Conservation (phyloP, 2,329 filamentous ascomycete genomes). For the Talaromyces marneffei region DNA sequence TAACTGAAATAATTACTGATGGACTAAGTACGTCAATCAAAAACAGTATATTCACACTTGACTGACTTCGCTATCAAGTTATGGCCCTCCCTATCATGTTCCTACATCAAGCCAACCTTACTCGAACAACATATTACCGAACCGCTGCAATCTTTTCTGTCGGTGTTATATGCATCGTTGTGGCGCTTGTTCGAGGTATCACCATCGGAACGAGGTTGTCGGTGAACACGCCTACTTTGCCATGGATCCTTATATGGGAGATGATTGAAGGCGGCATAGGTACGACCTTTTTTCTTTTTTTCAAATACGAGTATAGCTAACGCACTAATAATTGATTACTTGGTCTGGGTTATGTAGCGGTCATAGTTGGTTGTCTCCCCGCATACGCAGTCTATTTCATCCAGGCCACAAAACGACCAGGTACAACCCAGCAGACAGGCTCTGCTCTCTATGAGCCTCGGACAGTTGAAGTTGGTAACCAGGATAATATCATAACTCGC, state of each 20-base stretch:
- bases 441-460: background rate
- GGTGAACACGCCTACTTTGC: conserved; percentile 23
- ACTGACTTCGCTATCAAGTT: conserved; percentile 21
- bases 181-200: conserved; percentile 24
- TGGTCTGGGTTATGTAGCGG: conserved; percentile 10
- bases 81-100: conserved; percentile 35
- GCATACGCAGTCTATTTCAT: conserved; percentile 15
- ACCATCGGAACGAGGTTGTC: conserved; percentile 27
- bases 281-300: conserved; percentile 14
- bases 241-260: conserved; percentile 35
- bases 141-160: conserved; percentile 27
- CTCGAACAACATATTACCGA: conserved; percentile 26
- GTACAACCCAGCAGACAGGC: background rate
- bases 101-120: conserved; percentile 32
- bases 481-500: background rate
- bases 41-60: background rate
- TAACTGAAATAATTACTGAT: conserved; percentile 32
- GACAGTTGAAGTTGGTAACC: background rate
- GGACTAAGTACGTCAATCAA: conserved; percentile 24
- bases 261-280: conserved; percentile 33
- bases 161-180: conserved; percentile 23
- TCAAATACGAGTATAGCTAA: no score
- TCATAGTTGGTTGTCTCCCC: conserved; percentile 20
- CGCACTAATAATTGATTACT: no score
- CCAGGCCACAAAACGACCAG: background rate